Base-by-base conservation (phyloP, 352 stramenopile genomes). In the Phytophthora cactorum region DNA sequence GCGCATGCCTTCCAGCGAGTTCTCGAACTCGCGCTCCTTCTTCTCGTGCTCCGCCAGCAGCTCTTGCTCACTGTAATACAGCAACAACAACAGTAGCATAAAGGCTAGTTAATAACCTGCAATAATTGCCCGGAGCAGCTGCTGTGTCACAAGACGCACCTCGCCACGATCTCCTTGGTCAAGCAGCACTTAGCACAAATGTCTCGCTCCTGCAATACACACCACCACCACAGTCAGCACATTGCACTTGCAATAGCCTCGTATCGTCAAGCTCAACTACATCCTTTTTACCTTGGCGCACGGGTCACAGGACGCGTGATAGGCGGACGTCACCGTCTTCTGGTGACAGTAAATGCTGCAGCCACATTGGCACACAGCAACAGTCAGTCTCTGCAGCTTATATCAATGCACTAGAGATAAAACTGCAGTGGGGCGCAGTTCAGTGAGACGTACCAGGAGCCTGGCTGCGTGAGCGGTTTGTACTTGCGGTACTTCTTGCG, bases 401-500 rank as follows among this genome's bases (percentile, higher is more conserved):
- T 9, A 47, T n/a, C 15, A 9, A 47, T 10, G n/a, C n/a, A 28
- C 4, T 47, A 11, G 39, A 22, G 22, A 22, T 22, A 22, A 22
- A 22, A 22, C 22, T 31, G 32, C 28, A 52, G n/a, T 50, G 44
- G 3, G 43, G 56, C 77, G 27, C 25, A 43, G 36, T 43, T 10
- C 25, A 52, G 27, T 36, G 4, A 22, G 27, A 41, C 44, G 66
- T 74, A 95, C 87, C 88, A 99, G 41, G 90, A 98, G 17, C 77
- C 89, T 14, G 95, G 95, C 81, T 98, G 89, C 44, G 95, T 98
- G 45, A 98, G 75, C 49, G 97, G 97, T 68, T 98, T 98, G 84
- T 99, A 99, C 77, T 99, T 99, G 75, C 97, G 90, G 82, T 99
- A 99, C 73, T 99, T 98, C 86, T 99, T 99, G 63, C 96, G 84